Evolutionary conservation across 768 basidiomycete species (phyloP), one percentile per base, ranked within the genome.

Genomic region (Cantharellus anzutake): DNA sequence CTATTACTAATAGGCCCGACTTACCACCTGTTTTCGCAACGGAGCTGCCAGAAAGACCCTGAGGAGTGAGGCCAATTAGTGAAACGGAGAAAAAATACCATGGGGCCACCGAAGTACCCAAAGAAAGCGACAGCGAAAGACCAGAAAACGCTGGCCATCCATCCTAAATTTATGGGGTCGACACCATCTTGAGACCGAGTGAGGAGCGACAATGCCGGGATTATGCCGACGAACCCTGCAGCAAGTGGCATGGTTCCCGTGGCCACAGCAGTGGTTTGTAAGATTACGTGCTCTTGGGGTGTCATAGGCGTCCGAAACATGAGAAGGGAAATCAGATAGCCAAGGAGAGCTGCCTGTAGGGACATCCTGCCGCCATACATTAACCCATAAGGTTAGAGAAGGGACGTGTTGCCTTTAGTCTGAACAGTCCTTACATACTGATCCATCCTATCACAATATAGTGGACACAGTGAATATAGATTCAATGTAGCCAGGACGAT

Each of bases 1-100:
- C 7, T 37, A 7, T 55, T 7, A 11, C 14, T 11, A 11, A 55
- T 55, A 11, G 11, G 11, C 7, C 11, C 51, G 39, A 74, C 83
- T 39, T 63, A 91, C 89, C 66, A 94, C 91, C 80, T 96, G 92
- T 67, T 88, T 87, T 53, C 94, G 81, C 38, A 98, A 78, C 4
- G 93, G 94, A 14, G 92, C 90, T 1, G 94, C 94, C 48, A 98
- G 75, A 70, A 97, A 94, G n/a, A 97, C 93, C 3, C 87, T 88
- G 60, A 5, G 29, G 61, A 14, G 5, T 34, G 3, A 4, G 29
- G 42, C 64, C 60, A 42, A 57, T 65, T 35, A 63, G 44, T 40
- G 7, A 57, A 7, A 16, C 48, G 39, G 2, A 5, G 55, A 14
- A 51, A 7, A 41, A 4, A 44, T 37, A 61, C 7, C 37, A 41